Base-by-base conservation (phyloP, 495 filamentous ascomycete genomes). In the Podospora anserina region DNA sequence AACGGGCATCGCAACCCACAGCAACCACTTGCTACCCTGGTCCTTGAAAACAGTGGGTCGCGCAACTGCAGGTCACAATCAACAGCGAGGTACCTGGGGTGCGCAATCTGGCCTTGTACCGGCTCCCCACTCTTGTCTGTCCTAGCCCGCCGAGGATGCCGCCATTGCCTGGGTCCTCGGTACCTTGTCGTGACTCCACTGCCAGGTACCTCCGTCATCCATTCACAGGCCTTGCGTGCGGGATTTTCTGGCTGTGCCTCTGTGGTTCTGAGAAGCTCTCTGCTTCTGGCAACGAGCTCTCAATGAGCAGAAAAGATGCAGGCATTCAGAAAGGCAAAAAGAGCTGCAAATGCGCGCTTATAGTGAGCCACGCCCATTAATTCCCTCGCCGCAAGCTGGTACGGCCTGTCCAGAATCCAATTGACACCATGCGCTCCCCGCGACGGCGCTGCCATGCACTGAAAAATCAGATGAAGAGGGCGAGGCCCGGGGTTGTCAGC, bases 211-310 rank as follows among this genome's bases (percentile, higher is more conserved):
- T 34, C 28, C 39, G 59, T 59, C 54, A 61, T 19, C 59, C 63
- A 68, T 63, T 49, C 39, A 49, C 39, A 49, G 39, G 39, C 39
- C 49, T 26, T 66, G 70, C 49, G 69, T 79, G 77, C 76, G 77
- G 76, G 76, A 79, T 79, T 79, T 79, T 78, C 75, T 69, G 71
- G 68, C 70, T 74, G 67, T 63, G 66, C 66, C 69, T 70, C 69
- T 27, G 57, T 55, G 28, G 55, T 66, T 64, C 65, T 55, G 66
- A 55, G 20, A 54, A 59, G 27, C 66, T 65, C 27, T 65, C 39
- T 34, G 56, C 20, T 27, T 63, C 49, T 20, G 30, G 30, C n/a
- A 61, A 32, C 59, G 49, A 32, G 16, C n/a, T 18, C n/a, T 20
- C 27, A 49, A 32, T 32, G 13, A 28, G 4, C 23, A 61, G 23